Evolutionary conservation across 306 rosid genomes (phyloP).

Genomic region (Gastrolobium bilobum): DNA sequence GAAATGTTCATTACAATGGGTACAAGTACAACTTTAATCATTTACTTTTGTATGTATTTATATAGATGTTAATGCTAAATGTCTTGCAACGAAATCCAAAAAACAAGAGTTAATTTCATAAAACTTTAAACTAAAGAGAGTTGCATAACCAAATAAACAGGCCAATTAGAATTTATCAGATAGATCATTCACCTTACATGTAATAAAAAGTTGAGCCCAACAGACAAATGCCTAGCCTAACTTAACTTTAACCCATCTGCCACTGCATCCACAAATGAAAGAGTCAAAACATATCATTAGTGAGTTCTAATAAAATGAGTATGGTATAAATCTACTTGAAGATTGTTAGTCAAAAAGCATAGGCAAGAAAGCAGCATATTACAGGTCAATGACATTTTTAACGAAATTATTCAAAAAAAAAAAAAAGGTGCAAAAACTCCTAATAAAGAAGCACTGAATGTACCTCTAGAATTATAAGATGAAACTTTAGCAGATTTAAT

Average conservation of each 20-base stretch:
- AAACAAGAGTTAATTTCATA: not conserved
- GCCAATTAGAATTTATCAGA: slow-evolving; percentile 33
- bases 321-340: slow-evolving; percentile 35
- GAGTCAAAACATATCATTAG: slow-evolving; percentile 42
- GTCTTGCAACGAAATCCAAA: not conserved
- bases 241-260: slow-evolving; percentile 77
- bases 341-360: slow-evolving; percentile 5
- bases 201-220: slow-evolving; percentile 46
- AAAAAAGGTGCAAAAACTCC: not conserved
- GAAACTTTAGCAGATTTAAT: not conserved
- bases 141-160: slow-evolving; percentile 4
- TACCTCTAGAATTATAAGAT: slow-evolving; percentile 1
- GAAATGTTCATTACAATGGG: slow-evolving; percentile 2
- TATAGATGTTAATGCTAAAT: slow-evolving; percentile 5
- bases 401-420: not conserved
- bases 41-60: not conserved
- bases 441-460: slow-evolving; percentile 13
- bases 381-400: not conserved
- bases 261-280: slow-evolving; percentile 74
- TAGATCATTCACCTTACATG: slow-evolving; percentile 55
- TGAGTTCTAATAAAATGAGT: slow-evolving; percentile 29
- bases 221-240: slow-evolving; percentile 6
- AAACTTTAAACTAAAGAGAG: slow-evolving; percentile 24
- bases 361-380: slow-evolving; percentile 40
- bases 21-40: not conserved